Conservation (phyloP, 1,139 yeast genomes). For the Yamadazyma triangularis region DNA sequence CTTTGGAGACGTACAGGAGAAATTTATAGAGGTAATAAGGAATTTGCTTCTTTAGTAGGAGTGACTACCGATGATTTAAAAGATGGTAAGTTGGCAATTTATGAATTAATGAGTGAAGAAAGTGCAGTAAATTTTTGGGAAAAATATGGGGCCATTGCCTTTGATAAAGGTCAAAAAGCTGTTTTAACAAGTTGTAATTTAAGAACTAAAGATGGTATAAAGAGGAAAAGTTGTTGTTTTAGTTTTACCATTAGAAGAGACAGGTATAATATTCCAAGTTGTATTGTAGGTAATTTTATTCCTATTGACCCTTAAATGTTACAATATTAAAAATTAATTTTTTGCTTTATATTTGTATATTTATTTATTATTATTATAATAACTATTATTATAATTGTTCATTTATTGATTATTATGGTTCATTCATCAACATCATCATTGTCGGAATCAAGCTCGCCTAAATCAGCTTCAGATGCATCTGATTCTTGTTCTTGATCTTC, state of each 20-base stretch:
- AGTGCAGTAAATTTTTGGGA: slow-evolving; percentile 99
- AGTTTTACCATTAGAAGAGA: slow-evolving; percentile 93
- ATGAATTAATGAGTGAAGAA: slow-evolving; percentile 93
- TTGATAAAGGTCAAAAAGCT: slow-evolving; percentile 93
- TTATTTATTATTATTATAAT: too few relatives aligned
- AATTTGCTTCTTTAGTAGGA: slow-evolving; percentile 93
- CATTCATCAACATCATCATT: too few relatives aligned
- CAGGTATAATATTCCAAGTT: slow-evolving; percentile 90
- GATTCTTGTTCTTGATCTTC: slow-evolving; percentile 17
- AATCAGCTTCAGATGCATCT: slow-evolving; percentile 17
- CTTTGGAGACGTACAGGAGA: slow-evolving; percentile 98
- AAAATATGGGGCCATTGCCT: slow-evolving; percentile 93
- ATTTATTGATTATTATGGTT: slow-evolving; percentile 1
- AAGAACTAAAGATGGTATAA: slow-evolving; percentile 78
- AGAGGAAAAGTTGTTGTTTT: slow-evolving; percentile 83
- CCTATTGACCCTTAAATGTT: slow-evolving; percentile 56
- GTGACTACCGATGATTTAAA: slow-evolving; percentile 86
- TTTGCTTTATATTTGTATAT: neutral
- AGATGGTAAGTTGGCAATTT: slow-evolving; percentile 89
- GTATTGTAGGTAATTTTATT: slow-evolving; percentile 93
- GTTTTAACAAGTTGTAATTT: slow-evolving; percentile 89
- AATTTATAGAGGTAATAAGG: slow-evolving; percentile 91
- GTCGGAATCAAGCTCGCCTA: slow-evolving; percentile 11
- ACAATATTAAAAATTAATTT: too few relatives aligned
- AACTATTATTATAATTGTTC: too few relatives aligned